phyloP scores from a whole-genome alignment of 148 eudicot species.

The Fagopyrum homotropicum region DNA sequence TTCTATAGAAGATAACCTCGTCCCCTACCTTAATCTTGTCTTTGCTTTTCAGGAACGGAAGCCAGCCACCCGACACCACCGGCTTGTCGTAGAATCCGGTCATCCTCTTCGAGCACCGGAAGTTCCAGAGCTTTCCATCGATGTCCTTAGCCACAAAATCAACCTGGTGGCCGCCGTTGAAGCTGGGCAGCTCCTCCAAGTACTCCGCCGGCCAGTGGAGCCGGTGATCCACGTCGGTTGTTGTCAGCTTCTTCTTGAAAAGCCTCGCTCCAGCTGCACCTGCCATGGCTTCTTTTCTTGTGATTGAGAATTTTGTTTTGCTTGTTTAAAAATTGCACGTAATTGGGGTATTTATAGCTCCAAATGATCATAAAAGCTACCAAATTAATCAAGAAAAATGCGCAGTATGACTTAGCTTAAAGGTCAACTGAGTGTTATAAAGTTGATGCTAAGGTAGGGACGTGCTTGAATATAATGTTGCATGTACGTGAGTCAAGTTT shows the following conservation, averaged over 20 bases:
- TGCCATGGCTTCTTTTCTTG: not conserved
- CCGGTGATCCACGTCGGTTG: not conserved
- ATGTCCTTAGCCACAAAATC: not conserved
- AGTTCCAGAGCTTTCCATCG: not conserved
- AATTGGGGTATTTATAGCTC: too few species aligned
- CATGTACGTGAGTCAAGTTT: too few species aligned
- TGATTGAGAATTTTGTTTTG: too few species aligned
- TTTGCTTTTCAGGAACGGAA: not conserved
- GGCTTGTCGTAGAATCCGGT: not conserved
- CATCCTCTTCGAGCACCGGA: not conserved
- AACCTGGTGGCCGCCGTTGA: not conserved
- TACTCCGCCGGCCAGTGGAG: not conserved
- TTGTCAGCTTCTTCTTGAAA: not conserved
- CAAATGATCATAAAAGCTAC: too few species aligned
- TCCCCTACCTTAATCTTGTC: not conserved
- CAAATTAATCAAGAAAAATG: too few species aligned
- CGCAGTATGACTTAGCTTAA: too few species aligned
- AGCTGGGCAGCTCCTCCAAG: not conserved
- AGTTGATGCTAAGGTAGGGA: too few species aligned
- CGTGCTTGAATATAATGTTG: too few species aligned
- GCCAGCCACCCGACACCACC: not conserved
- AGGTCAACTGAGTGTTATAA: too few species aligned
- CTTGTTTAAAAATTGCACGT: too few species aligned
- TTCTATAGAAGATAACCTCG: not conserved
- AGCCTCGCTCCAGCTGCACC: not conserved